Evolutionary conservation across 768 basidiomycete genomes (phyloP), one percentile per base, ranked within the genome.

Genomic region (Boletellus emodensis): DNA sequence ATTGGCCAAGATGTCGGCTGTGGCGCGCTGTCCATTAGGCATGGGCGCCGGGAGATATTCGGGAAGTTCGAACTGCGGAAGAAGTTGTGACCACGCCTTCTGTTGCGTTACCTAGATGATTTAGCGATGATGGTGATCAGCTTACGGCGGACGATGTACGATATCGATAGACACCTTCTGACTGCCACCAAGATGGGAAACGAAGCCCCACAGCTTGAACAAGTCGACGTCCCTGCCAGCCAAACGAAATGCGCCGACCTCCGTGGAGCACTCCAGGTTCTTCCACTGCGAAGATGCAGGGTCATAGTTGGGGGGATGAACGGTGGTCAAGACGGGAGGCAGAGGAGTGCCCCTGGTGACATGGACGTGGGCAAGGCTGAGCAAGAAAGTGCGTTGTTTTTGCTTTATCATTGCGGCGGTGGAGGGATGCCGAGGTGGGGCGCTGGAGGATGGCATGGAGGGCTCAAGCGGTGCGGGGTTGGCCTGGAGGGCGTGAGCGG

Each of bases 221-320:
- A 92, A 65, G 62, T 87, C 84, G 40, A 92, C 69, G 57, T 90
- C 87, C 64, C 78, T 85, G 15, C 85, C 87, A 3, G 82, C 85
- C 17, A 92, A 61, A 42, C 81, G 80, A 65, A 91, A 75, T 36
- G 76, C 69, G 30, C 90, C 90, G 11, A 76, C 57, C 54, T 87
- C 85, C 10, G 60, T 57, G 48, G 82, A 78, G 24, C 78, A 72
- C 52, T 90, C 87, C 52, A 92, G 70, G 46, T 71, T 68, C 61
- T 81, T 80, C 83, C 85, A 91, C 18, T 71, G 76, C 1, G 88
- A 82, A 38, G 71, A 75, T 40, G 64, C 65, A 24, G 79, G 82
- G 65, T 92, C 88, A 56, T 81, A 91, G 45, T 70, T 72, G 4
- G 78, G 72, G 12, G 75, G 75, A 44, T 75, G 72, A 42, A 82